Evolutionary conservation across 2,329 filamentous ascomycete genomes (phyloP).

Genomic region (Cordyceps militaris): DNA sequence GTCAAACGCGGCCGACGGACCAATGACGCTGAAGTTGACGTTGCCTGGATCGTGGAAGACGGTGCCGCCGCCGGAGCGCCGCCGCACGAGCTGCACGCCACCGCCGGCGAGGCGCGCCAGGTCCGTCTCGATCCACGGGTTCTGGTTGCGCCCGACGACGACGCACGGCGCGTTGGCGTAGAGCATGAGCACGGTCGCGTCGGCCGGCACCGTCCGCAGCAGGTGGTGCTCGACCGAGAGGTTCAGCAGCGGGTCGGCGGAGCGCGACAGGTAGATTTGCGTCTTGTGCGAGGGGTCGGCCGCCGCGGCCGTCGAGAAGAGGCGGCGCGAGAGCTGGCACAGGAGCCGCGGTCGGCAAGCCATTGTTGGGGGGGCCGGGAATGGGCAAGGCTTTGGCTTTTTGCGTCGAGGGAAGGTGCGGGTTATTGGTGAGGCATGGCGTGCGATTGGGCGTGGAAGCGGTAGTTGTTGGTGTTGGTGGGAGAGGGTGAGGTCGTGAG

Average conservation of each 20-base stretch:
- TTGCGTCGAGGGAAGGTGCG: not conserved
- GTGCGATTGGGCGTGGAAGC: not conserved
- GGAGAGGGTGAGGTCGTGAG: not conserved
- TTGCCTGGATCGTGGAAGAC: slow-evolving; percentile 94
- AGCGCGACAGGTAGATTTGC: slow-evolving; percentile 66
- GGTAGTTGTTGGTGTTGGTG: not conserved
- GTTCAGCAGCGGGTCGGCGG: slow-evolving; percentile 74
- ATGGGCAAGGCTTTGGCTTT: not conserved
- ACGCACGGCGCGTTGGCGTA: slow-evolving; percentile 85
- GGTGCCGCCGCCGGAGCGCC: slow-evolving; percentile 81
- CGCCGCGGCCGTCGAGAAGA: slow-evolving; percentile 20
- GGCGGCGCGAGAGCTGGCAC: not conserved
- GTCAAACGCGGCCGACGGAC: slow-evolving; percentile 68
- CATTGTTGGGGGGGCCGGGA: not conserved
- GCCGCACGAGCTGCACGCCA: slow-evolving; percentile 60
- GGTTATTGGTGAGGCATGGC: slow-evolving; percentile 6
- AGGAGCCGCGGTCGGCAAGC: not conserved
- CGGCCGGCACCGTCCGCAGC: slow-evolving; percentile 62
- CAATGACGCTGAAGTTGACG: slow-evolving; percentile 90
- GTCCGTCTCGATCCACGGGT: slow-evolving; percentile 91
- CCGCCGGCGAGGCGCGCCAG: slow-evolving; percentile 47
- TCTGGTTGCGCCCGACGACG: slow-evolving; percentile 93
- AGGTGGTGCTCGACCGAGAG: slow-evolving; percentile 91
- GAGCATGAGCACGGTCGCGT: slow-evolving; percentile 74
- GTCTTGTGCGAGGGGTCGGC: slow-evolving; percentile 38